Conservation (phyloP, 768 basidiomycete species). For the Agrocybe pediades region DNA sequence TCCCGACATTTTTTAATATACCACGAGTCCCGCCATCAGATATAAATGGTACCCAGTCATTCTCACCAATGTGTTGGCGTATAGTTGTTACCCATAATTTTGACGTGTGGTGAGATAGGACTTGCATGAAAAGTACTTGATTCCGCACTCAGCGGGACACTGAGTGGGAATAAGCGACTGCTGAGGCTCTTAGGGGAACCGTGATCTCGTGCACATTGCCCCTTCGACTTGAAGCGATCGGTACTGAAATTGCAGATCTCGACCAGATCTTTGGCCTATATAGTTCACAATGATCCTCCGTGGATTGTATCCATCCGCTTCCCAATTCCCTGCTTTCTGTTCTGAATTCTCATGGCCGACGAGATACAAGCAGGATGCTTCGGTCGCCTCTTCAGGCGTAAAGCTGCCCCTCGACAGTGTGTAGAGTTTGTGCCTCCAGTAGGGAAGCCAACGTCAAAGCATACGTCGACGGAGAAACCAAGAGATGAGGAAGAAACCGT, state of each 20-base stretch:
- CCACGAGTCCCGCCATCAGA: too few relatives aligned
- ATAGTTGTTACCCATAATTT: too few relatives aligned
- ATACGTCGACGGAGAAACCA: background rate
- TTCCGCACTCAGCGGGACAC: constrained; percentile 11
- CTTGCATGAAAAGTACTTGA: too few relatives aligned
- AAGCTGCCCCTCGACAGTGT: constrained; percentile 7
- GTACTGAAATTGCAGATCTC: constrained; percentile 22
- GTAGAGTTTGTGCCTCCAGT: background rate
- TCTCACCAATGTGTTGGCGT: too few relatives aligned
- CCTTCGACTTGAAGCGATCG: constrained; percentile 22
- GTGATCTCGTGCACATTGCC: background rate
- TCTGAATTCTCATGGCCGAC: constrained; percentile 21
- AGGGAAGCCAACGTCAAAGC: background rate
- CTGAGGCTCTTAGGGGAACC: background rate
- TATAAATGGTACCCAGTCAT: too few relatives aligned
- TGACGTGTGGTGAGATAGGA: too few relatives aligned
- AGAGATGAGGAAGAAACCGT: constrained; percentile 1
- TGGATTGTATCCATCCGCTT: constrained; percentile 8
- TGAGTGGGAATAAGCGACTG: background rate
- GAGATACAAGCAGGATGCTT: constrained; percentile 37
- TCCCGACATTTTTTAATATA: constrained; percentile 1
- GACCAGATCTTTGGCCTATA: constrained; percentile 11
- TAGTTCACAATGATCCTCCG: constrained; percentile 11
- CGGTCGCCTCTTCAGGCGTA: constrained; percentile 27
- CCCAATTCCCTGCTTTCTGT: constrained; percentile 3